These are phyloP conservation scores for Phoenix roebelenii DNA, from an alignment of 176 grass and related monocot genomes.

Conservation along the genomic window DNA sequence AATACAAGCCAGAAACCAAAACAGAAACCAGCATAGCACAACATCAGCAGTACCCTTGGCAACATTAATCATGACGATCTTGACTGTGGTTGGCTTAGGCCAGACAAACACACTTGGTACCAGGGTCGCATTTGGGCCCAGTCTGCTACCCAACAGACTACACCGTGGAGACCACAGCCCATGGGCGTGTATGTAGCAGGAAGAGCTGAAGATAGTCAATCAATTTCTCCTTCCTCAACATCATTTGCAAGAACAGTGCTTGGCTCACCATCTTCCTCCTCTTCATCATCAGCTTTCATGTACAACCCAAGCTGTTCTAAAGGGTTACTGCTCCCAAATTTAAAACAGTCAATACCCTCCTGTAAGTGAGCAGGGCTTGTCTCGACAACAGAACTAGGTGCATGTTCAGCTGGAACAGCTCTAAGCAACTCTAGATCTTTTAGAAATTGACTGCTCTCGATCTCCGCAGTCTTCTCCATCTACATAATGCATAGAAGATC, in stretches of 20 bases:
- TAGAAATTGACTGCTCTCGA: constrained; percentile 69
- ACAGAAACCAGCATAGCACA: neutral
- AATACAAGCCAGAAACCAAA: constrained; percentile 1
- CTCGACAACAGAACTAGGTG: constrained; percentile 58
- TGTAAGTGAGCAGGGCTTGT: constrained; percentile 51
- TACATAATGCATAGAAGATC: constrained; percentile 5
- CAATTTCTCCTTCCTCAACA: constrained; percentile 91
- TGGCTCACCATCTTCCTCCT: constrained; percentile 59
- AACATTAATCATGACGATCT: too few relatives aligned
- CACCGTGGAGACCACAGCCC: too few relatives aligned
- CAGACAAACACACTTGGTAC: too few relatives aligned
- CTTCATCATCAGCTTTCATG: constrained; percentile 86
- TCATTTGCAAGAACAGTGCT: constrained; percentile 31
- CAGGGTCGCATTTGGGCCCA: too few relatives aligned
- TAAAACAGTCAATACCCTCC: constrained; percentile 57
- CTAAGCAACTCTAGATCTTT: constrained; percentile 93
- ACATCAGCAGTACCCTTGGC: too few relatives aligned
- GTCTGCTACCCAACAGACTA: too few relatives aligned
- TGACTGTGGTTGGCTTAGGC: too few relatives aligned
- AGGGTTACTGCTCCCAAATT: constrained; percentile 57
- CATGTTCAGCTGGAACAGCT: constrained; percentile 47
- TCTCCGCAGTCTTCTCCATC: constrained; percentile 98
- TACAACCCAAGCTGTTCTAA: constrained; percentile 79
- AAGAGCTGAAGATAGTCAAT: constrained; percentile 37
- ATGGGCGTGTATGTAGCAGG: neutral